Evolutionary conservation across 2,329 filamentous ascomycete genomes (phyloP), one percentile per base, ranked within the genome.

Genomic region (Colletotrichum cordylinicola): DNA sequence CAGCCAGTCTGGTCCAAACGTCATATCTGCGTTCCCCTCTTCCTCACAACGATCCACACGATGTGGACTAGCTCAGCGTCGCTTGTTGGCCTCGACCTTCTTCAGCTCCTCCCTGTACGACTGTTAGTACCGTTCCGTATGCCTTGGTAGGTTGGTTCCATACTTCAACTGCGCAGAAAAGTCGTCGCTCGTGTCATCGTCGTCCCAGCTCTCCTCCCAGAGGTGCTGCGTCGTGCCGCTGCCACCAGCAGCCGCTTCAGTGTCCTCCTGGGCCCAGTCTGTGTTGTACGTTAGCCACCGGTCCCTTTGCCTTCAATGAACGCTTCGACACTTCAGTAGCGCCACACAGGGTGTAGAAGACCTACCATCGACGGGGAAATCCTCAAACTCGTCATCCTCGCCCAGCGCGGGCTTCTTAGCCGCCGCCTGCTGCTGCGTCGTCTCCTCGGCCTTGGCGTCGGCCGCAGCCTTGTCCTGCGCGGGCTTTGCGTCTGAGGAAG

Each of bases 181-280:
- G 82, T 99, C 97, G 84, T 99, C 97, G 81, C 91, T 97, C 79
- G 95, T 97, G 86, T 98, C 97, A 84, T 98, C 96, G 82, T 99
- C 97, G 83, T 99, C 97, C 97, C 97, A 99, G 90, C 96, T 98
- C 90, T 99, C 97, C 87, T 99, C 97, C 97, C 97, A 99, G 70
- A 99, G 89, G 87, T 98, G 96, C 84, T 91, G 87, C 78, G 88
- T 90, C 76, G 93, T 91, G 82, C 93, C 93, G 80, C 88, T 92
- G 77, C 90, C 92, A 81, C 91, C 90, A 73, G 94, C 94, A 72
- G 93, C 94, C 15, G 70, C 74, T 83, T 98, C 95, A 77, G 95
- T 95, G 83, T 98, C 96, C 83, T 98, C 95, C 85, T 96, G 93
- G 69, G 93, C 90, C 97, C 97, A 99, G 87, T 98, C 97, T 98